These are phyloP conservation scores for Fagopyrum tataricum DNA, from an alignment of 148 eudicot species.

Conservation along the genomic window DNA sequence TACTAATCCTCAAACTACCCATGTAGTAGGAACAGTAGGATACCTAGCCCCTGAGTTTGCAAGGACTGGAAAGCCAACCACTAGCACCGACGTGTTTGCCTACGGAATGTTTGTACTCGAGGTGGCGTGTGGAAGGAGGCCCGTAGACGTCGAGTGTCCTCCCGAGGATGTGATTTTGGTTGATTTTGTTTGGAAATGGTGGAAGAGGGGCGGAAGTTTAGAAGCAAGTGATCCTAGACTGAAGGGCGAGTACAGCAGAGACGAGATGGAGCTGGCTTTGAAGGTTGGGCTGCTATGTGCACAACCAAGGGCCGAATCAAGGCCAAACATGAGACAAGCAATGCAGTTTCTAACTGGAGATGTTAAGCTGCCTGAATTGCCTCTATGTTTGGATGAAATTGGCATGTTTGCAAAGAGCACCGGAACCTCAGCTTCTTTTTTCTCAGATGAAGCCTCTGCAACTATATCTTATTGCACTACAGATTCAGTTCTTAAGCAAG, in stretches of 20 bases:
- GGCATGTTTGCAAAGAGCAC: not conserved
- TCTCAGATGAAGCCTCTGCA: constrained; percentile 3
- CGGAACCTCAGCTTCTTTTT: not conserved
- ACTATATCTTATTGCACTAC: not conserved
- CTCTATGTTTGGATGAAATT: not conserved
- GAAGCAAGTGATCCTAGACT: constrained; percentile 27
- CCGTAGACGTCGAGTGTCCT: not conserved
- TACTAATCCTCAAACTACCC: constrained; percentile 8
- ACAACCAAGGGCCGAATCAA: constrained; percentile 23
- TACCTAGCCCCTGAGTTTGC: constrained; percentile 13
- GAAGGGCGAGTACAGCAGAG: constrained; percentile 14
- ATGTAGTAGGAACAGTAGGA: constrained; percentile 13
- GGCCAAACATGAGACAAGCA: constrained; percentile 38
- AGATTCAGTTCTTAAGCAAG: not conserved
- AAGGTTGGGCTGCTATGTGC: constrained; percentile 33
- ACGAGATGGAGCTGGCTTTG: constrained; percentile 29
- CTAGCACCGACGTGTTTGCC: constrained; percentile 11
- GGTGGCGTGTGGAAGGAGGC: constrained; percentile 17
- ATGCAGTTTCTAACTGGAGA: constrained; percentile 23
- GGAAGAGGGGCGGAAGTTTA: constrained; percentile 25
- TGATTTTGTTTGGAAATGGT: constrained; percentile 15
- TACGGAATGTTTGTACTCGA: constrained; percentile 11
- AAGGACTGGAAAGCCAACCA: constrained; percentile 16
- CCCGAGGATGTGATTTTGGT: constrained; percentile 11
- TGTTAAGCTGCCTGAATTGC: constrained; percentile 6